phyloP scores from a whole-genome alignment of 768 basidiomycete genomes.

The Collybiopsis confluens region DNA sequence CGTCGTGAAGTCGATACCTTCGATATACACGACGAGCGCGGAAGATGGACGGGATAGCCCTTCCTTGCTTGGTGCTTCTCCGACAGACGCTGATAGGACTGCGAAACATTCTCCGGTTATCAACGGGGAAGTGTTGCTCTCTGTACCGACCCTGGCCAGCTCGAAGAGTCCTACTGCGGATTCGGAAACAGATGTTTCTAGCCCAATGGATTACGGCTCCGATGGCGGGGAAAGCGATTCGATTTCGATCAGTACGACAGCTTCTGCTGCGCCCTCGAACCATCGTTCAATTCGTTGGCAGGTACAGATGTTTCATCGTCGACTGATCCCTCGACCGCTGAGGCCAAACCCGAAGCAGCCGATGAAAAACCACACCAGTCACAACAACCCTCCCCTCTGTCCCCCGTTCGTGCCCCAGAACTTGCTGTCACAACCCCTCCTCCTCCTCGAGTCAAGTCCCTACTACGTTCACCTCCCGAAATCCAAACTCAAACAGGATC shows the following conservation, averaged over 20 bases:
- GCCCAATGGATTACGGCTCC: slow-evolving; percentile 24
- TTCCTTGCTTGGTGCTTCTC: slow-evolving; percentile 8
- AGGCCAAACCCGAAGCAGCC: not conserved
- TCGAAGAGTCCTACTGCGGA: not conserved
- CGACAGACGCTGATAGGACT: not conserved
- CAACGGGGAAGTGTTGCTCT: slow-evolving; percentile 13
- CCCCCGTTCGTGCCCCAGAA: not conserved
- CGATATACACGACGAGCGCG: slow-evolving; percentile 48
- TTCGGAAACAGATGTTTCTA: slow-evolving; percentile 14
- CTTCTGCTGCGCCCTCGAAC: slow-evolving; percentile 19
- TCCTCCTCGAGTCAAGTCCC: not conserved
- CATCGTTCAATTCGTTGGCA: slow-evolving; percentile 18
- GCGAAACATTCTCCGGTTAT: too few species aligned
- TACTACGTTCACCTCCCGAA: too few species aligned
- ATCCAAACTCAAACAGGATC: too few species aligned
- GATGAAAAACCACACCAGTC: not conserved
- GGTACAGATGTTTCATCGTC: not conserved
- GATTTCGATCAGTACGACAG: slow-evolving; percentile 5
- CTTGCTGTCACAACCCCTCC: too few species aligned
- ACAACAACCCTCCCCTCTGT: not conserved
- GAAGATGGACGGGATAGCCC: slow-evolving; percentile 23
- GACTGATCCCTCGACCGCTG: not conserved
- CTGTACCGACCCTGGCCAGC: not conserved
- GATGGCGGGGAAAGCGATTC: slow-evolving; percentile 27
- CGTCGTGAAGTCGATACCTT: slow-evolving; percentile 44